Conservation (phyloP, 495 filamentous ascomycete species). For the Lindgomyces ingoldianus region DNA sequence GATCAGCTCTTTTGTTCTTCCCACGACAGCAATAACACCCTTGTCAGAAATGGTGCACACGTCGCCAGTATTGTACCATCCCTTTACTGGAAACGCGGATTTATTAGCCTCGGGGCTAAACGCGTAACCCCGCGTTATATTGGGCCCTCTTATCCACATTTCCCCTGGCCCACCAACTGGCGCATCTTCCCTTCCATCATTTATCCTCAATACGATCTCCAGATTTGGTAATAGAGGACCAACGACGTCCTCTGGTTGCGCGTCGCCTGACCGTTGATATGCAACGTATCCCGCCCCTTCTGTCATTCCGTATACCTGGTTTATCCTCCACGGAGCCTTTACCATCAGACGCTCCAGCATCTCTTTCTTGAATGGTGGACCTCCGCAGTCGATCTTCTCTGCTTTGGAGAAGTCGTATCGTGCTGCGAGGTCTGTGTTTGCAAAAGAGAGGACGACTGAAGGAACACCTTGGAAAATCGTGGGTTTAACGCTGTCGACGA, state of each 20-base stretch:
- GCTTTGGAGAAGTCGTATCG: constrained; percentile 27
- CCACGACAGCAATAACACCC: constrained; percentile 72
- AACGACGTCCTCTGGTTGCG: background rate
- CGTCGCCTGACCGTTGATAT: constrained; percentile 11
- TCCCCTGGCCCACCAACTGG: constrained; percentile 27
- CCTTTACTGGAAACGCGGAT: constrained; percentile 48
- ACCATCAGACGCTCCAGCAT: constrained; percentile 4
- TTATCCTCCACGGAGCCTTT: constrained; percentile 14
- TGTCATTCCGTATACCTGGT: constrained; percentile 30
- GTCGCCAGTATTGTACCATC: constrained; percentile 68
- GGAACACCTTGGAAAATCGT: constrained; percentile 24
- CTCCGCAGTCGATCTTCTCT: constrained; percentile 16
- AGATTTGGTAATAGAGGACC: constrained; percentile 21
- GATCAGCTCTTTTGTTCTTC: constrained; percentile 88
- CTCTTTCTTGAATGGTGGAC: constrained; percentile 21
- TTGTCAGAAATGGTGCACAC: constrained; percentile 62
- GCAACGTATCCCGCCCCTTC: constrained; percentile 26
- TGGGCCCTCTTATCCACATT: constrained; percentile 30
- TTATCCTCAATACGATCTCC: constrained; percentile 10
- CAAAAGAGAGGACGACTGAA: constrained; percentile 22
- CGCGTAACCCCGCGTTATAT: constrained; percentile 25
- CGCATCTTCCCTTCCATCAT: constrained; percentile 22
- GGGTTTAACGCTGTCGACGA: constrained; percentile 23
- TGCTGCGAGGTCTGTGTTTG: constrained; percentile 17
- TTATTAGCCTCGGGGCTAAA: constrained; percentile 21